Percentiles rank a stretch among this genome's conserved stretches.
phyloP scores from a whole-genome alignment of 1,139 yeast genomes.

The Debaryomycetaceae sp. region DNA sequence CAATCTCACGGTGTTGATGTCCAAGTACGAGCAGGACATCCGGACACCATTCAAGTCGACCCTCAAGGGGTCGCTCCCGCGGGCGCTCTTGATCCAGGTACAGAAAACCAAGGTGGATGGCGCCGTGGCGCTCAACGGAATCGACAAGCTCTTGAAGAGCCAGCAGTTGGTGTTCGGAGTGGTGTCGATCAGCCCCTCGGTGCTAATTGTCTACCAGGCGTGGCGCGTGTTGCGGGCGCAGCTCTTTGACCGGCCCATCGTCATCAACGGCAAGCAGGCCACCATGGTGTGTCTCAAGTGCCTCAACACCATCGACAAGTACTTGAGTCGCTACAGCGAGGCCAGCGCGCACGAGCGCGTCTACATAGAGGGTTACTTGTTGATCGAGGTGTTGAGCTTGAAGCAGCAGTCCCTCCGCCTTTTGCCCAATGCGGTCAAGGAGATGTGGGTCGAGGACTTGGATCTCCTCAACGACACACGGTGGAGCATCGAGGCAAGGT shows the following conservation, averaged over 20 bases:
- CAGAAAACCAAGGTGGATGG: conserved; percentile 97
- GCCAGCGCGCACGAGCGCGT: conserved; percentile 9
- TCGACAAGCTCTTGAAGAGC: conserved; percentile 80
- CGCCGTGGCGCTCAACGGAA: conserved; percentile 82
- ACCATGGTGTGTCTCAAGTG: conserved; percentile 45
- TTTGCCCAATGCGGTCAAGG: conserved; percentile 41
- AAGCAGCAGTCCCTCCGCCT: conserved; percentile 43
- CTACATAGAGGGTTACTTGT: conserved; percentile 46
- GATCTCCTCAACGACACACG: conserved; percentile 35
- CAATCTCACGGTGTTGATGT: conserved; percentile 74
- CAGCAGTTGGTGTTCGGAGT: conserved; percentile 92
- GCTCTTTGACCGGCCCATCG: conserved; percentile 32
- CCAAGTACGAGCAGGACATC: conserved; percentile 73
- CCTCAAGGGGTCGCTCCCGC: conserved; percentile 62
- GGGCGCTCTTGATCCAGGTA: conserved; percentile 79
- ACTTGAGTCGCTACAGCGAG: conserved; percentile 26
- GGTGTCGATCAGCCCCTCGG: conserved; percentile 82
- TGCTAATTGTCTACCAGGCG: conserved; percentile 50
- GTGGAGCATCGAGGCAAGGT: conserved; percentile 25
- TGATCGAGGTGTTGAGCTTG: conserved; percentile 55
- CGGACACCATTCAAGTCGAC: conserved; percentile 64
- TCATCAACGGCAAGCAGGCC: conserved; percentile 35
- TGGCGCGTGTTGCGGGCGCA: conserved; percentile 19
- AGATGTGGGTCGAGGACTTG: conserved; percentile 54
- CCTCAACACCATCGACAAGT: conserved; percentile 55